Base-by-base conservation (phyloP, 176 grass and related monocot genomes). In the Phoenix roebelenii region DNA sequence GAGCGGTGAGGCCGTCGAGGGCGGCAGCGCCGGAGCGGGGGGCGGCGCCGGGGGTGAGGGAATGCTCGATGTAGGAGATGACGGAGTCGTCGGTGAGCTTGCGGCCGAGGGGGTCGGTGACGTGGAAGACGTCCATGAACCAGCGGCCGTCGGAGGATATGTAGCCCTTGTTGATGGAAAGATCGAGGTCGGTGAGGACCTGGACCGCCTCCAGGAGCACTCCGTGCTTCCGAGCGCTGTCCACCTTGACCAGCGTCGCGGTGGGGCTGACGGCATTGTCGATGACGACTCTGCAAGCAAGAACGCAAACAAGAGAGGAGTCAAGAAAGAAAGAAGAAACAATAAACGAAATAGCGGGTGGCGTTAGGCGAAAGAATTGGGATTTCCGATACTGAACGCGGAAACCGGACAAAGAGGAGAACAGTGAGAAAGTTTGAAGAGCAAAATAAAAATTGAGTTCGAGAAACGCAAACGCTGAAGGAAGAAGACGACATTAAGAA, bases 121-220 rank as follows among this genome's bases (percentile, higher is more conserved):
- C 85, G 74, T 98, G 88, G 88, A 98, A 98, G 16, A 98, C 94
- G 67, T 98, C 94, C 94, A 98, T 98, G 94, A 98, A 98, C 94
- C 94, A 98, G 3, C 87, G 79, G 3, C 94, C 84, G 49, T 98
- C 87, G 19, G 94, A 98, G 17, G 88, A 93, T 63, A 98, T 93
- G 82, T 98, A 98, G 15, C 87, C 94, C 59, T 98, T 98, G 17
- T 89, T 79, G 54, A 98, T 76, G 63, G 72, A 81, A 29, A 98
- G 76, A 58, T 83, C 88, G 67, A 92, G 77, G 18, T 98, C 88
- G 7, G 88, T 85, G 54, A 98, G 85, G 63, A 82, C 85, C 16
- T 86, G 82, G 51, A 98, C 82, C 5, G 88, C 79, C 49, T 98
- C 88, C 20, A 98, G 65, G 17, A 98, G 64, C 54, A 98, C 71